Evolutionary conservation across 257 asterid species (phyloP), one percentile per base, ranked within the genome.

Genomic region (Solanum stenotomum): DNA sequence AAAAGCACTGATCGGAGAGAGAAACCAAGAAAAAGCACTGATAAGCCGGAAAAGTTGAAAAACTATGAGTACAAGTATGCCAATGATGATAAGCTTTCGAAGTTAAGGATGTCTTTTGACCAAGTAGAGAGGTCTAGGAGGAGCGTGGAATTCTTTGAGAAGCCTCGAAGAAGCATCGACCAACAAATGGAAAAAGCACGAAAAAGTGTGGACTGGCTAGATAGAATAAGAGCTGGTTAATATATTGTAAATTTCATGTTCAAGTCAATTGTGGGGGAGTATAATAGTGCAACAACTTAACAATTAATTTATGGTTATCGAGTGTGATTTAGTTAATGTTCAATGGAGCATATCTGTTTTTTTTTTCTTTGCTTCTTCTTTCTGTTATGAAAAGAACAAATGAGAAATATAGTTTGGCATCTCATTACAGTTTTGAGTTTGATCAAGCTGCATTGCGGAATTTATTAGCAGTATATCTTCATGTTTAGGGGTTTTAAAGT

Each of bases 171-270:
- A 87, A 94, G 94, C 90, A 76, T 92, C 9, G 96, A 92, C 49
- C 88, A 91, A 65, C 93, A 92, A 65, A 87, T 90, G n/a, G 96
- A 94, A 87, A 92, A 89, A 89, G 92, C 88, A 2, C 86, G 96
- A 79, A 92, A 89, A 86, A 92, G 95, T 38, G 92, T 92, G 76
- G 96, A 92, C 90, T 92, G 96, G 94, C 65, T 93, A 86, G 94
- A 92, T n/a, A 90, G 91, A 87, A 87, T 92, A 76, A 88, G 92
- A 83, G 89, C 91, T 25, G 88, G 89, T 38, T 93, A 89, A 92
- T 82, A 81, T 81, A 81, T 29, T 82, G 86, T 82, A 82, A 82
- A 82, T 82, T 82, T 82, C 86, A 82, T 82, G 82, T 77, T 89
- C 91, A 71, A 87, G 78, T 70, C 46, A 67, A 61, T 29, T 38